Percentiles rank a stretch among this genome's conserved stretches.
Evolutionary conservation across 2,329 filamentous ascomycete genomes (phyloP).

Genomic region (Metarhizium album): DNA sequence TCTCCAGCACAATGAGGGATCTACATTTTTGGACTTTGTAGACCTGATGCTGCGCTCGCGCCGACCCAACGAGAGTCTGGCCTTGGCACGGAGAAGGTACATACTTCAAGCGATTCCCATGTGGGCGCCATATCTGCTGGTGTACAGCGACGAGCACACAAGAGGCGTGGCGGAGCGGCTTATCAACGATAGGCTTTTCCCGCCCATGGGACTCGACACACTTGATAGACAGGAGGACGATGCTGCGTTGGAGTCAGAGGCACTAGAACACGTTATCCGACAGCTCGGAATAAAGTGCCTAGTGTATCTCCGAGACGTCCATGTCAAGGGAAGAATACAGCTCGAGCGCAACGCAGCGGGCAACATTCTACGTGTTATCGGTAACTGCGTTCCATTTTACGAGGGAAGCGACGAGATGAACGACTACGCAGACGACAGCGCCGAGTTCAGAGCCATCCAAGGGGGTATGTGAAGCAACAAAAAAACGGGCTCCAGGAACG

Average conservation of each 20-base stretch:
- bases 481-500: not conserved
- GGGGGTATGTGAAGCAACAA: slow-evolving; percentile 14
- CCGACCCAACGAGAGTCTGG: slow-evolving; percentile 17
- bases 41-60: slow-evolving; percentile 17
- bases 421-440: slow-evolving; percentile 17
- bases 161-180: slow-evolving; percentile 32
- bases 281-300: slow-evolving; percentile 36
- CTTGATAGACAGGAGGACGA: not conserved
- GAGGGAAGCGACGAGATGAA: slow-evolving; percentile 19
- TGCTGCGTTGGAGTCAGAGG: not conserved
- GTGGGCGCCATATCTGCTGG: slow-evolving; percentile 43
- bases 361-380: slow-evolving; percentile 31
- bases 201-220: slow-evolving; percentile 15
- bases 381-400: slow-evolving; percentile 31
- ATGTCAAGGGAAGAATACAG: slow-evolving; percentile 29
- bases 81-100: slow-evolving; percentile 10
- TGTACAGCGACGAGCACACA: slow-evolving; percentile 32
- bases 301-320: slow-evolving; percentile 33
- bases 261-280: slow-evolving; percentile 18
- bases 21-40: slow-evolving; percentile 36
- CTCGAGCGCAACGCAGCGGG: slow-evolving; percentile 32
- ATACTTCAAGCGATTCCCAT: slow-evolving; percentile 21
- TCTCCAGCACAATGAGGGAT: slow-evolving; percentile 37
- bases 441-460: slow-evolving; percentile 16
- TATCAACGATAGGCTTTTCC: slow-evolving; percentile 33